Percentiles rank a stretch among this genome's conserved stretches.
These are phyloP conservation scores for Boletus sp. DNA, from an alignment of 768 basidiomycete genomes.

Conservation along the genomic window DNA sequence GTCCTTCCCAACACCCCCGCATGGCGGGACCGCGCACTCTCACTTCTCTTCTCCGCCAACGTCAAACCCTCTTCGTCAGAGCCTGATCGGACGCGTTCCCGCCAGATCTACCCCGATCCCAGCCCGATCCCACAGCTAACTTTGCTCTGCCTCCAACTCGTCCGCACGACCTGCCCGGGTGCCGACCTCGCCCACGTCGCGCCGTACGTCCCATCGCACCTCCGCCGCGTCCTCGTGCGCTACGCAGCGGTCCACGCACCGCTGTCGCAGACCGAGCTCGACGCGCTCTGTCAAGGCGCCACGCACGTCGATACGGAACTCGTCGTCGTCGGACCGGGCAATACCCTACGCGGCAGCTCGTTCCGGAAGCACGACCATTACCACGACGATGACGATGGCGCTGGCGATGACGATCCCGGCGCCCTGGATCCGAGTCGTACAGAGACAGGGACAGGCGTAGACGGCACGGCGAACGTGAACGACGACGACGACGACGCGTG, in stretches of 20 bases:
- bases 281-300: slow-evolving; percentile 46
- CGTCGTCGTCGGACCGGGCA: slow-evolving; percentile 57
- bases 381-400: background rate
- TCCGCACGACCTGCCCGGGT: slow-evolving; percentile 41
- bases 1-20: slow-evolving; percentile 27
- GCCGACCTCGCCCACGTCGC: slow-evolving; percentile 48
- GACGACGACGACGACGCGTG: slow-evolving; percentile 27
- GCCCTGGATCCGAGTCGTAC: background rate
- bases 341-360: slow-evolving; percentile 42
- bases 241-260: slow-evolving; percentile 59
- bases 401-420: background rate
- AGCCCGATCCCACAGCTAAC: slow-evolving; percentile 47
- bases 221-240: slow-evolving; percentile 57
- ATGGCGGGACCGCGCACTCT: slow-evolving; percentile 60
- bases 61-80: background rate
- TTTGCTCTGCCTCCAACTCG: slow-evolving; percentile 53
- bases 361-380: slow-evolving; percentile 30
- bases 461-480: background rate
- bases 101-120: slow-evolving; percentile 16
- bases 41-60: slow-evolving; percentile 41
- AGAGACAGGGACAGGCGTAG: background rate
- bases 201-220: slow-evolving; percentile 55
- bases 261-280: slow-evolving; percentile 48
- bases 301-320: slow-evolving; percentile 64
- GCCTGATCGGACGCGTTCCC: background rate